These are phyloP conservation scores for Macrophomina phaseolina DNA, from an alignment of 2,329 filamentous ascomycete species.

Conservation along the genomic window DNA sequence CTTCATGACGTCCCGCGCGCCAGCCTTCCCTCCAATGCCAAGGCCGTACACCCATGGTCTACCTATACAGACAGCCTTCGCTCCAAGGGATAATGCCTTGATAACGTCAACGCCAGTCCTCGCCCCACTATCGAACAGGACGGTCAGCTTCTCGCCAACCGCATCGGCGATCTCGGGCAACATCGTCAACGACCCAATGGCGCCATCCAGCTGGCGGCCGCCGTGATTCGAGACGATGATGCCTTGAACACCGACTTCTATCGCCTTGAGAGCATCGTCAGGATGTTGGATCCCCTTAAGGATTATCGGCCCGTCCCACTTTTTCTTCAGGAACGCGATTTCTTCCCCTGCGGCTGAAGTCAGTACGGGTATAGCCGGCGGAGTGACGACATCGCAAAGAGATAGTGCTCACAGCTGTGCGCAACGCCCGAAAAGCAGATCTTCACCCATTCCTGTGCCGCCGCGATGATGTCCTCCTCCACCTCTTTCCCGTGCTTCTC, in stretches of 20 bases:
- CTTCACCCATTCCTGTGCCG: slow-evolving; percentile 36
- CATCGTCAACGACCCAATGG: slow-evolving; percentile 58
- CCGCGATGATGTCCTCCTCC: slow-evolving; percentile 48
- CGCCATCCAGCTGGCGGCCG: slow-evolving; percentile 59
- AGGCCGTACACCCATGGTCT: slow-evolving; percentile 65
- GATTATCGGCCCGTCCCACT: slow-evolving; percentile 69
- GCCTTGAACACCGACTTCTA: slow-evolving; percentile 54
- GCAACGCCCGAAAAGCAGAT: slow-evolving; percentile 51
- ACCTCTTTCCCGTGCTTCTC: slow-evolving; percentile 46
- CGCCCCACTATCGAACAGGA: slow-evolving; percentile 60
- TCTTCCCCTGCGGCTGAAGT: slow-evolving; percentile 57
- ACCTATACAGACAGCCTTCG: slow-evolving; percentile 63
- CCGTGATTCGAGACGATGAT: slow-evolving; percentile 61
- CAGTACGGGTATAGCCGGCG: neutral
- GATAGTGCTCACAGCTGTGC: slow-evolving; percentile 40
- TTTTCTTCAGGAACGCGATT: slow-evolving; percentile 60
- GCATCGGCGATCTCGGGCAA: slow-evolving; percentile 64
- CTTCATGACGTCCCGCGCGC: slow-evolving; percentile 51
- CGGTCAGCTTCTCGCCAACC: slow-evolving; percentile 35
- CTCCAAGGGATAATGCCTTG: slow-evolving; percentile 61
- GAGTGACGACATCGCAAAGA: neutral
- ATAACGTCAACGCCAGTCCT: slow-evolving; percentile 57
- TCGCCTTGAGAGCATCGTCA: slow-evolving; percentile 54
- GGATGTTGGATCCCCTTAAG: slow-evolving; percentile 64
- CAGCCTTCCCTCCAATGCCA: slow-evolving; percentile 60